These are phyloP conservation scores for Lipomyces spencermartinsiae DNA, from an alignment of 805 yeast species.

Conservation along the genomic window DNA sequence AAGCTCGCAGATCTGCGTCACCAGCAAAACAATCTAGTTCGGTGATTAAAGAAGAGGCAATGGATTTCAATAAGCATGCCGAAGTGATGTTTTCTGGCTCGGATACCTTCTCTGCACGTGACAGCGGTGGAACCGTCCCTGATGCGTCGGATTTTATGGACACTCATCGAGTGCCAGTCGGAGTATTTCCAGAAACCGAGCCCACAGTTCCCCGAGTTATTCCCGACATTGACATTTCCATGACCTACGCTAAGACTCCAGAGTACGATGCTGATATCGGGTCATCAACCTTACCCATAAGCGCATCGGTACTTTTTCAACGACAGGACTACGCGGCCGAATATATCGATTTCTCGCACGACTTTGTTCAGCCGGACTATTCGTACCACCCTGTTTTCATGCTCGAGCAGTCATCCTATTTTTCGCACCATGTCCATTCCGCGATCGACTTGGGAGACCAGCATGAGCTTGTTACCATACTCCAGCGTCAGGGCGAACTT, in stretches of 20 bases:
- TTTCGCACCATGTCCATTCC: neutral
- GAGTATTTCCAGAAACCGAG: neutral
- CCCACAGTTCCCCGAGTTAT: neutral
- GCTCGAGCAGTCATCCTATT: neutral
- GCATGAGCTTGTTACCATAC: neutral
- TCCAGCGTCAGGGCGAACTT: neutral
- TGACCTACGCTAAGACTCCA: neutral
- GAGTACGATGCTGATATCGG: neutral
- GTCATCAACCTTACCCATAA: neutral
- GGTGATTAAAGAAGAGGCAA: neutral
- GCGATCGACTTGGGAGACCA: conserved; percentile 1
- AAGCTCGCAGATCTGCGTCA: neutral
- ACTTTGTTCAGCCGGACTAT: neutral
- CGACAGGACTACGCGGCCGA: neutral
- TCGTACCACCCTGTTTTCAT: neutral
- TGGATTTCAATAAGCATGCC: neutral
- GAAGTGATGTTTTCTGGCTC: neutral
- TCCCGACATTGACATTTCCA: neutral
- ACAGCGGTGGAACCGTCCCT: neutral
- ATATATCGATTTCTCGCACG: neutral
- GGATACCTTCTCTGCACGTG: neutral
- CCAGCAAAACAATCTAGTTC: neutral
- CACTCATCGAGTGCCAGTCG: neutral
- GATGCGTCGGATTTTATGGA: neutral
- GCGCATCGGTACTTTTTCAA: neutral